Evolutionary conservation across 371 early-diverging fungal genomes (phyloP).

Genomic region (Cokeromyces recurvatus): DNA sequence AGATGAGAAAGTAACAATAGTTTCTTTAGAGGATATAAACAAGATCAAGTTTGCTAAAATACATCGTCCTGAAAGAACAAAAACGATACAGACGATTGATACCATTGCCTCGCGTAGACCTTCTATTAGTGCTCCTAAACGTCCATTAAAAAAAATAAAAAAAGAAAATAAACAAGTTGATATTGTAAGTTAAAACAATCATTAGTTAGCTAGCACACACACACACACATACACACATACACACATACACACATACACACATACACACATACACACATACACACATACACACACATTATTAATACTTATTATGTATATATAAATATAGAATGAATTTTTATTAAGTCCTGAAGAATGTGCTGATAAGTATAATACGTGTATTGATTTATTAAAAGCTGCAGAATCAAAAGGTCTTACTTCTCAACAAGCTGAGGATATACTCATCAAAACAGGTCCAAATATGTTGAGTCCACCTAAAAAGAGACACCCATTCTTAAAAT

Average conservation of each 20-base stretch:
- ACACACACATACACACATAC: no score
- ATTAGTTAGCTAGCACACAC: neutral
- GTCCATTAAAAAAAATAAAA: constrained; percentile 19
- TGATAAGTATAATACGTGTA: constrained; percentile 46
- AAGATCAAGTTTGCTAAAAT: constrained; percentile 23
- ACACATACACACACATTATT: no score
- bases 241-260: no score
- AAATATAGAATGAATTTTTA: constrained; percentile 74
- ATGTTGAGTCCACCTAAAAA: constrained; percentile 83
- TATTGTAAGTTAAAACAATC: constrained; percentile 32
- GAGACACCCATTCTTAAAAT: constrained; percentile 66
- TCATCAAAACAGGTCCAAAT: constrained; percentile 77
- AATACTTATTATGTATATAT: no score
- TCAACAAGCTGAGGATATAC: constrained; percentile 56
- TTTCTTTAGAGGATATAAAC: constrained; percentile 12
- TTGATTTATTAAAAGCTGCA: constrained; percentile 56
- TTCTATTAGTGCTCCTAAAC: constrained; percentile 24
- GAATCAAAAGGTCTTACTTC: constrained; percentile 68
- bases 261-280: no score
- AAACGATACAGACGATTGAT: constrained; percentile 23
- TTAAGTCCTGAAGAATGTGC: constrained; percentile 65
- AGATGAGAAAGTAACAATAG: constrained; percentile 2
- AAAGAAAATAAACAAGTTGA: constrained; percentile 23
- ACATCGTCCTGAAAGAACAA: constrained; percentile 25
- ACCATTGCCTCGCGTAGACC: constrained; percentile 22